Base-by-base conservation (phyloP, 1,284 basidiomycete genomes). In the Vanrija sp. region DNA sequence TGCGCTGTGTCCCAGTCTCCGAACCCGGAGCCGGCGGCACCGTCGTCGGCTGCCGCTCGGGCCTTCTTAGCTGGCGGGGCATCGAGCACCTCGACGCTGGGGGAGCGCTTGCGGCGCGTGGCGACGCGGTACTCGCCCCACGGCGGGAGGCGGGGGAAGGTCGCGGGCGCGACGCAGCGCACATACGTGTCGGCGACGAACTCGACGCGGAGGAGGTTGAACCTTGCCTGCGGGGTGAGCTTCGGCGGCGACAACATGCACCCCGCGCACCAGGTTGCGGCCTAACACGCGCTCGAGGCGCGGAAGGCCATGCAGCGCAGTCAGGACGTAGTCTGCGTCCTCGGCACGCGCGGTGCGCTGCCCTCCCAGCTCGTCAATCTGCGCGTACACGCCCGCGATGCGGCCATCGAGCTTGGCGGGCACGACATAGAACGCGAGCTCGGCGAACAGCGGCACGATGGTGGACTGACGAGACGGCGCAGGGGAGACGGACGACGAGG, bases 291-390 rank as follows among this genome's bases (percentile, higher is more conserved):
- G 59, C 10, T 55, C 49, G 39, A 77, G 46, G 28, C 75, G 57
- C 43, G 71, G 67, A 39, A 68, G 55, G 0, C 75, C 75, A 26
- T 60, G 61, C 6, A 77, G 52, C 3, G 65, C 69, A 9, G 71
- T 75, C 15, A 77, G 43, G 9, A 73, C 60, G 6, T 74, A 26
- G 3, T 57, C 46, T 12, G 67, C 67, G 5, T 64, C 54, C 7
- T 63, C 61, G 0, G 65, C n/a, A 1, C 58, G 43, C 6, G 40
- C 26, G 0, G 67, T 64, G n/a, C 61, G 57, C 38, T 52, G 54
- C 16, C 73, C 75, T 6, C 74, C 75, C 4, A 77, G 62, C n/a
- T 67, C 67, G 18, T 68, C 68, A 26, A 76, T 69, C 29, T 62
- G 60, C 15, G 66, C 61, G 29, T 56, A 51, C 38, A 51, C 14